These are phyloP conservation scores for Thielaviopsis populi DNA, from an alignment of 2,329 filamentous ascomycete species.

Conservation along the genomic window DNA sequence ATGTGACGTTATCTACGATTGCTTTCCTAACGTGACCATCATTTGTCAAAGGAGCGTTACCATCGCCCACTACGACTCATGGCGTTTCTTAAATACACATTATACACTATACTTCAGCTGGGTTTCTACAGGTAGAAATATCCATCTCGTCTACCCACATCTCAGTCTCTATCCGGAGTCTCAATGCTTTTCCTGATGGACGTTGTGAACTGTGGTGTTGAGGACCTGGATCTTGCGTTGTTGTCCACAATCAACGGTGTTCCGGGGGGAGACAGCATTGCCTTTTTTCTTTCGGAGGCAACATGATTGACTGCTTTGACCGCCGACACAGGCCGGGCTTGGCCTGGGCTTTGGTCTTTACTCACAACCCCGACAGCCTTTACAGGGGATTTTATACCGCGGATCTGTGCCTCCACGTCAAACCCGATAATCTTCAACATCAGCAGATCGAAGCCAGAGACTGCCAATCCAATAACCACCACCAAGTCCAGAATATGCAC, in stretches of 20 bases:
- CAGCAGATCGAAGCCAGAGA: slow-evolving; percentile 1
- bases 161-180: slow-evolving; percentile 56
- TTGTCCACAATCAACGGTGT: background rate
- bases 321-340: background rate
- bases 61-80: background rate
- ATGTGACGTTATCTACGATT: background rate
- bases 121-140: background rate
- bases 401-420: slow-evolving; percentile 11
- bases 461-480: background rate
- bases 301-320: background rate
- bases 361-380: background rate
- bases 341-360: background rate
- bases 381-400: background rate
- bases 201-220: slow-evolving; percentile 30
- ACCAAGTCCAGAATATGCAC: slow-evolving; percentile 10
- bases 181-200: slow-evolving; percentile 34
- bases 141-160: slow-evolving; percentile 25
- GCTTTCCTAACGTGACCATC: background rate
- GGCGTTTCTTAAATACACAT: background rate
- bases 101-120: background rate
- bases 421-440: slow-evolving; percentile 5
- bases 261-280: background rate
- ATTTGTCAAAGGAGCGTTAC: background rate
- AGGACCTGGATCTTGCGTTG: background rate
- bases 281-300: background rate